These are phyloP conservation scores for Cyamopsis tetragonoloba DNA, from an alignment of 306 rosid species.

Conservation along the genomic window DNA sequence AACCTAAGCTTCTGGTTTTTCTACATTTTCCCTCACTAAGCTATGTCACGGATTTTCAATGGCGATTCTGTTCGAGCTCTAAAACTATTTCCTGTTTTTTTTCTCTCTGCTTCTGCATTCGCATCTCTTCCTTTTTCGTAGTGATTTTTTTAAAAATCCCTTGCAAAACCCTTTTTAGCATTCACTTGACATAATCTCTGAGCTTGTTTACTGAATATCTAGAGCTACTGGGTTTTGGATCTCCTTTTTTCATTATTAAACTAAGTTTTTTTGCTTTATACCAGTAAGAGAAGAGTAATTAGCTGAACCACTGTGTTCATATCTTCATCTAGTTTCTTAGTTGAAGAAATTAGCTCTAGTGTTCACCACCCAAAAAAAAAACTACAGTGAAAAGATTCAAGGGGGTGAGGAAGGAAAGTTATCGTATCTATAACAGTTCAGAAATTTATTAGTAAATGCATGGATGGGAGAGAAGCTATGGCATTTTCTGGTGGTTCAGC, in stretches of 20 bases:
- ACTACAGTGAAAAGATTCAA: conserved; percentile 17
- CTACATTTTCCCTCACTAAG: conserved; percentile 38
- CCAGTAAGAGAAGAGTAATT: conserved; percentile 8
- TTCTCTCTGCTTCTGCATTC: not conserved
- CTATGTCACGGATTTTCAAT: conserved; percentile 21
- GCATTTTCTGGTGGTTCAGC: conserved; percentile 78
- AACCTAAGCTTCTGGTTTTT: conserved; percentile 26
- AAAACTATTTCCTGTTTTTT: not conserved
- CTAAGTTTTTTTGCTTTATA: not conserved
- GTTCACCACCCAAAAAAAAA: no score
- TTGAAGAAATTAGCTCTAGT: not conserved
- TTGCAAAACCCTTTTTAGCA: conserved; percentile 29
- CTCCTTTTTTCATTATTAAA: not conserved
- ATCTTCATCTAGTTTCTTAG: conserved; percentile 11
- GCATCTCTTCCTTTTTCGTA: conserved; percentile 6
- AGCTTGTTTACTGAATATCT: conserved; percentile 25
- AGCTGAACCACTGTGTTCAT: not conserved
- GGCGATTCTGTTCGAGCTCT: conserved; percentile 27
- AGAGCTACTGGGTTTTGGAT: conserved; percentile 21
- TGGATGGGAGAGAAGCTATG: conserved; percentile 99
- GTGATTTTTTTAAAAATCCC: conserved; percentile 31
- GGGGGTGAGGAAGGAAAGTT: not conserved
- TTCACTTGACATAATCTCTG: not conserved
- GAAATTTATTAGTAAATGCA: conserved; percentile 67
- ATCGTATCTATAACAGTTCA: conserved; percentile 22